Evolutionary conservation across 306 rosid genomes (phyloP).

Genomic region (Citrullus mucosospermus): DNA sequence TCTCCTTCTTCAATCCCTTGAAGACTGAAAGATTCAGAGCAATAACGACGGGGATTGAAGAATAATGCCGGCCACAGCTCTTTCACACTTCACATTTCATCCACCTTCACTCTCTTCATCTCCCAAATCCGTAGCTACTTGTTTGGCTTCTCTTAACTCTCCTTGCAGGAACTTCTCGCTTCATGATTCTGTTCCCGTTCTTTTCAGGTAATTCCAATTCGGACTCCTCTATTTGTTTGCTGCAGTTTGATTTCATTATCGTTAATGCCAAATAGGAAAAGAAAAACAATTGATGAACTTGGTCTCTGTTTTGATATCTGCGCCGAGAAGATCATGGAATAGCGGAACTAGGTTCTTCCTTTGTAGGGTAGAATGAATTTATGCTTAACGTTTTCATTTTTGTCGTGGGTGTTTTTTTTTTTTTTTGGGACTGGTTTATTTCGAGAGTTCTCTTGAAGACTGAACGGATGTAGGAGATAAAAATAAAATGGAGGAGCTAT

Average conservation of each 20-base stretch:
- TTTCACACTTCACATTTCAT: constrained; percentile 25
- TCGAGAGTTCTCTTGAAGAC: background rate
- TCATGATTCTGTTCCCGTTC: constrained; percentile 16
- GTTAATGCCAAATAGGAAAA: background rate
- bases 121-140: constrained; percentile 27
- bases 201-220: constrained; percentile 18
- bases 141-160: constrained; percentile 19
- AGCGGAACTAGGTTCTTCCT: background rate
- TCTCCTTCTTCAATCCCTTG: background rate
- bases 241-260: background rate
- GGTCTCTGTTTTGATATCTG: constrained; percentile 4
- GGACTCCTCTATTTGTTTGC: background rate
- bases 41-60: background rate
- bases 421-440: background rate
- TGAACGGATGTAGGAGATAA: background rate
- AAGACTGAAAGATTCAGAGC: background rate
- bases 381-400: background rate
- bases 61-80: constrained; percentile 42
- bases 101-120: constrained; percentile 23
- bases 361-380: background rate
- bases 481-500: background rate
- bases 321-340: background rate
- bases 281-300: background rate
- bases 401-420: background rate
- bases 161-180: constrained; percentile 24